Base-by-base conservation (phyloP, 116 monocot species). In the Posidonia oceanica region DNA sequence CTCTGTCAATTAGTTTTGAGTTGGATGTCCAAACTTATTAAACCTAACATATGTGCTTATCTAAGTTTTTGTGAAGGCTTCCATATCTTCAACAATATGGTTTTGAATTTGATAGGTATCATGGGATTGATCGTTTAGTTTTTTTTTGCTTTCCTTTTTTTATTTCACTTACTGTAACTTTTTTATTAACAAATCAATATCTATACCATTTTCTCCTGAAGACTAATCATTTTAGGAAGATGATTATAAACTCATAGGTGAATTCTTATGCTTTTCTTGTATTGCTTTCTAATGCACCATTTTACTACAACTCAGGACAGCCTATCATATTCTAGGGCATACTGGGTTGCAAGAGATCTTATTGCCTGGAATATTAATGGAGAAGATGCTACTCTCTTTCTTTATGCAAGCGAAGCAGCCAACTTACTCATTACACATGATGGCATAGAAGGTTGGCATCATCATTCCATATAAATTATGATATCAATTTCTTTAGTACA, bases 311-410 rank as follows among this genome's bases (percentile, higher is more conserved):
- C 18, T 36, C 74, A 88, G 91, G 88, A 83, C 44, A 75, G 75
- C 70, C 40, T 88, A 44, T 71, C 72, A 36, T 52, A 78, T 80
- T 75, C 84, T 42, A 93, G 84, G 77, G 93, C 86, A 44, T 82
- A 80, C 51, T 88, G 89, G 93, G 88, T 88, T 68, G 17, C 76
- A 20, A 84, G 58, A 73, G 80, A 79, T 61, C 69, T 84, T 60
- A 84, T 93, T 74, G 86, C 93, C 29, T 93, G 88, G 89, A 82
- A 88, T 77, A 68, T 74, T 18, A 23, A 38, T 68, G 78, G 29
- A 48, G 63, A 84, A 75, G 84, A 84, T 60, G 60, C 68, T 72
- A 79, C 58, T 38, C 59, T 86, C 13, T 84, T 69, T 69, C 82
- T 88, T 8, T 88, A 78, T 74, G 82, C 84, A 21, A 88, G 86